Conservation (phyloP, 257 asterid genomes). For the Solanum appendiculatum region DNA sequence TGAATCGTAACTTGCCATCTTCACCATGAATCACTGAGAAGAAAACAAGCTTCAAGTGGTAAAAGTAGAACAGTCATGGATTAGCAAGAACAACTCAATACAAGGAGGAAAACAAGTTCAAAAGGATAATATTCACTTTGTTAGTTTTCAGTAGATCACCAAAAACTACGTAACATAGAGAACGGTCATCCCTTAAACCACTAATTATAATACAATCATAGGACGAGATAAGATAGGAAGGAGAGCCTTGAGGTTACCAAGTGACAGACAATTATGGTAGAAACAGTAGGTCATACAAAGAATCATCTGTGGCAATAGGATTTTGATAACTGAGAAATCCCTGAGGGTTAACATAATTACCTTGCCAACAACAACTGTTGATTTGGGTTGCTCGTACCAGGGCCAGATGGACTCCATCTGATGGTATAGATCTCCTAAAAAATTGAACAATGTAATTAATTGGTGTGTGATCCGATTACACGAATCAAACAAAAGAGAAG, state of each 20-base stretch:
- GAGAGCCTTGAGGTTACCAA: background rate
- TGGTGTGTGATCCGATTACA: slow-evolving; percentile 3
- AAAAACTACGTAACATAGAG: background rate
- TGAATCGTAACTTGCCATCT: background rate
- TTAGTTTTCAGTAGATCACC: background rate
- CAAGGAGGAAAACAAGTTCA: background rate
- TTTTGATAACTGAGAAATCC: background rate
- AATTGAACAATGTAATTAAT: background rate
- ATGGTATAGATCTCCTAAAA: slow-evolving; percentile 91
- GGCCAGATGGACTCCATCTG: slow-evolving; percentile 97
- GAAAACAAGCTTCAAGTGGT: background rate
- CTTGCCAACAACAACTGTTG: slow-evolving; percentile 75
- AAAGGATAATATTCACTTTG: background rate
- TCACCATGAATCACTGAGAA: background rate
- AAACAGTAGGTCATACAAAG: background rate
- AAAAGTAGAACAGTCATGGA: background rate
- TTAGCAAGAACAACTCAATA: background rate
- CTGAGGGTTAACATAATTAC: slow-evolving; percentile 15
- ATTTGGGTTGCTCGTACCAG: slow-evolving; percentile 83
- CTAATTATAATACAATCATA: background rate
- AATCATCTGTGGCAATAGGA: background rate
- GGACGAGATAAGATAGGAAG: background rate
- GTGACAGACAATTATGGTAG: background rate
- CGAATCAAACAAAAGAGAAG: background rate
- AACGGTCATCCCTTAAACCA: background rate